A percentile compares a stretch with the other conserved stretches of the same genome.
These are phyloP conservation scores for Aaosphaeria arxii DNA, from an alignment of 2,329 filamentous ascomycete genomes.

Conservation along the genomic window DNA sequence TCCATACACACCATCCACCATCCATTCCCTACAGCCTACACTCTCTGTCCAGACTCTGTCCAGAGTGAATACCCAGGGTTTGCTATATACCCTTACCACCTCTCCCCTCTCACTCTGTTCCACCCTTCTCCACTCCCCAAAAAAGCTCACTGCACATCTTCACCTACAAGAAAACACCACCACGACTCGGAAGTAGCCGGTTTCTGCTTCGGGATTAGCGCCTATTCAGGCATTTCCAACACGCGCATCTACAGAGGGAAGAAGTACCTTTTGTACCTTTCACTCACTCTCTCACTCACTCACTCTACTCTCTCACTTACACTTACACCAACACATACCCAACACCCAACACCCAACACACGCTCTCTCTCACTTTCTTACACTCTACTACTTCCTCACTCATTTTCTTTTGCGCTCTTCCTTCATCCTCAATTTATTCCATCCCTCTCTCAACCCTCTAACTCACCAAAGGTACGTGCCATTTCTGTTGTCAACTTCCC, in stretches of 20 bases:
- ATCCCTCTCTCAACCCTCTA: not conserved
- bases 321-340: constrained; percentile 21
- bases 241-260: constrained; percentile 32
- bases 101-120: no score
- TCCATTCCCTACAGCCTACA: no score
- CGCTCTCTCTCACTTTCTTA: not conserved
- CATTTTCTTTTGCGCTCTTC: not conserved
- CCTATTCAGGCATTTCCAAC: constrained; percentile 18
- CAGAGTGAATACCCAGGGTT: no score
- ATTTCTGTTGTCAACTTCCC: constrained; percentile 11
- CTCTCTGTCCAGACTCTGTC: no score
- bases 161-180: no score
- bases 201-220: constrained; percentile 20
- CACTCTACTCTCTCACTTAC: constrained; percentile 18
- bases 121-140: no score
- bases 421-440: not conserved
- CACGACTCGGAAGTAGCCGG: constrained; percentile 13
- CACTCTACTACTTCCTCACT: not conserved
- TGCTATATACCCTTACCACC: no score
- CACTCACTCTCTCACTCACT: constrained; percentile 20
- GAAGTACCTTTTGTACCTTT: constrained; percentile 35
- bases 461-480: constrained; percentile 31
- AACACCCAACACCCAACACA: constrained; percentile 8
- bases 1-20: no score
- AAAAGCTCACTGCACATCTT: no score